Evolutionary conservation across 305 asterid species (phyloP).

Genomic region (Solanum hybrid): DNA sequence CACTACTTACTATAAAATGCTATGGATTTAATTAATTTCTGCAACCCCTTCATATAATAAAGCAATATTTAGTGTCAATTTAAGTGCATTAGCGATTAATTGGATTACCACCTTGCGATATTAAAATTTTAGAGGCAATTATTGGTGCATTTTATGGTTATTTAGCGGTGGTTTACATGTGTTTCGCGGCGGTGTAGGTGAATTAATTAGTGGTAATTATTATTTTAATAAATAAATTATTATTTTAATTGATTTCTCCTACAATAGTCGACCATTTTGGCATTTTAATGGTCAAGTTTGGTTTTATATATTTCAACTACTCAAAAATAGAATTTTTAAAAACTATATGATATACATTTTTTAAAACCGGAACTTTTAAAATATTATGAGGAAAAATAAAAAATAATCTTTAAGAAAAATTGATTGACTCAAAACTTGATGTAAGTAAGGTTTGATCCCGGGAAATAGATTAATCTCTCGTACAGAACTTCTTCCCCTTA

Average conservation of each 20-base stretch:
- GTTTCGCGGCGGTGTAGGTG: not conserved
- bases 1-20: not conserved
- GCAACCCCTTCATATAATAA: not conserved
- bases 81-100: not conserved
- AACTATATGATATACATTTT: no score
- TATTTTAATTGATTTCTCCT: not conserved
- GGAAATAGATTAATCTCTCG: not conserved
- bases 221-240: no score
- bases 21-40: not conserved
- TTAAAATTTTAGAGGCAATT: not conserved
- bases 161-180: not conserved
- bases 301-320: not conserved
- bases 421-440: not conserved
- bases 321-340: no score
- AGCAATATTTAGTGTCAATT: not conserved
- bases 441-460: not conserved
- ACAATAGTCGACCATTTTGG: not conserved
- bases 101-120: not conserved
- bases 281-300: not conserved
- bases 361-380: not conserved
- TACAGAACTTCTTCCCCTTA: not conserved
- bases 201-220: not conserved
- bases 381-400: no score
- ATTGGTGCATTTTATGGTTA: not conserved
- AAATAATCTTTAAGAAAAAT: no score